A percentile compares a stretch with the other conserved stretches of the same genome.
Evolutionary conservation across 768 basidiomycete species (phyloP).

Genomic region (Auriscalpium vulgare): DNA sequence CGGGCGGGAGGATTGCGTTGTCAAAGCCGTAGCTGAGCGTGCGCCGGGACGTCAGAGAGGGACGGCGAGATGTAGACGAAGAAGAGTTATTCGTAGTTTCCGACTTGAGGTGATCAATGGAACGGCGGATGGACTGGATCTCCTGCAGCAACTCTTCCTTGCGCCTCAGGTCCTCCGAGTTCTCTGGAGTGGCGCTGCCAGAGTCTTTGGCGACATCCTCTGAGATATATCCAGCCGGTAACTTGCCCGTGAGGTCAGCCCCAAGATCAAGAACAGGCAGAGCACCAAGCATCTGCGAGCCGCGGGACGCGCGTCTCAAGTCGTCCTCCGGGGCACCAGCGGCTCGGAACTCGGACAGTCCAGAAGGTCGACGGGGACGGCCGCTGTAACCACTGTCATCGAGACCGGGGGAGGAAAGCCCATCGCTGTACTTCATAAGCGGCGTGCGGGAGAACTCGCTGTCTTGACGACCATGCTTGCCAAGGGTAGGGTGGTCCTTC

Average conservation of each 20-base stretch:
- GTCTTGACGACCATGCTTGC: slow-evolving; percentile 52
- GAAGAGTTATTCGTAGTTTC: slow-evolving; percentile 56
- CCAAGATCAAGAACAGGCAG: slow-evolving; percentile 74
- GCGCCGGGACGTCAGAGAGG: slow-evolving; percentile 58
- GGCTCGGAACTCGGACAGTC: slow-evolving; percentile 66
- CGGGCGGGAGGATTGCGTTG: slow-evolving; percentile 39
- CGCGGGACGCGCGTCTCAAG: slow-evolving; percentile 38
- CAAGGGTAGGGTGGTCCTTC: slow-evolving; percentile 62
- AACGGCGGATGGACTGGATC: slow-evolving; percentile 71
- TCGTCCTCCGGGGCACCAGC: slow-evolving; percentile 59
- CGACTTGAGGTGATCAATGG: slow-evolving; percentile 67
- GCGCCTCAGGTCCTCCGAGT: slow-evolving; percentile 48
- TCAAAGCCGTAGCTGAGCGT: slow-evolving; percentile 63
- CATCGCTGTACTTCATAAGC: slow-evolving; percentile 50
- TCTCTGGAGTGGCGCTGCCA: neutral
- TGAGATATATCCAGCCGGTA: slow-evolving; percentile 61
- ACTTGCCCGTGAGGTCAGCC: slow-evolving; percentile 62
- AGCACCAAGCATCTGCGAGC: slow-evolving; percentile 42
- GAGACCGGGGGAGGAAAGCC: slow-evolving; percentile 32
- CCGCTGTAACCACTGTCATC: slow-evolving; percentile 45
- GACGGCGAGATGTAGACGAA: slow-evolving; percentile 47
- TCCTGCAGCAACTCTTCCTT: slow-evolving; percentile 69
- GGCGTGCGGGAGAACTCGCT: slow-evolving; percentile 58
- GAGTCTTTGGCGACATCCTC: slow-evolving; percentile 25
- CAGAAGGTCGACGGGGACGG: slow-evolving; percentile 56